These are phyloP conservation scores for Remersonia thermophila DNA, from an alignment of 2,329 filamentous ascomycete genomes.

Conservation along the genomic window DNA sequence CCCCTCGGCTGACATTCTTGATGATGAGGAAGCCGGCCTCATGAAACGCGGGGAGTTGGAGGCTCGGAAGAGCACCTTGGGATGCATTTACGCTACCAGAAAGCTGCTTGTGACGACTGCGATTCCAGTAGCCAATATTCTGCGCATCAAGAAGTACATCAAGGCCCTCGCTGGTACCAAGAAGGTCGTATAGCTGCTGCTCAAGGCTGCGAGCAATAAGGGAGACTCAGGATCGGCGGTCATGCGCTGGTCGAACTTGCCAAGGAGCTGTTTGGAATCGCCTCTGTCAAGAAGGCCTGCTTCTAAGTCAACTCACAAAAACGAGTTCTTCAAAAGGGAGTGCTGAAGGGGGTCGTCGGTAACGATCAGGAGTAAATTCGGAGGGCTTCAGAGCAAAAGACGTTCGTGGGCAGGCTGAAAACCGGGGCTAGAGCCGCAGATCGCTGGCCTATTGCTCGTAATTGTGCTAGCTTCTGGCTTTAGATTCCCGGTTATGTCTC, in stretches of 20 bases:
- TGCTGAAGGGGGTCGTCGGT: too few relatives aligned
- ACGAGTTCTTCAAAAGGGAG: too few relatives aligned
- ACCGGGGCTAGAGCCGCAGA: too few relatives aligned
- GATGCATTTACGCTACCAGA: slow-evolving; percentile 15
- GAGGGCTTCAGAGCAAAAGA: too few relatives aligned
- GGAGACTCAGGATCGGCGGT: slow-evolving; percentile 16
- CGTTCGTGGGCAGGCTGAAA: too few relatives aligned
- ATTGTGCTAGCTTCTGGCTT: too few relatives aligned
- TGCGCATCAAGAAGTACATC: slow-evolving; percentile 19
- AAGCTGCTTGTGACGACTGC: slow-evolving; percentile 14
- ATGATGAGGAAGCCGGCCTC: neutral
- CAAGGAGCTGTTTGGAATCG: slow-evolving; percentile 15
- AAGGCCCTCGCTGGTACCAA: slow-evolving; percentile 16
- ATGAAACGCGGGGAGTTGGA: too few relatives aligned
- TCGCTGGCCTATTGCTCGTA: too few relatives aligned
- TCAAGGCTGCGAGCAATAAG: slow-evolving; percentile 15
- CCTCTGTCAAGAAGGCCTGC: slow-evolving; percentile 14
- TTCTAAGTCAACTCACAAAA: slow-evolving; percentile 11
- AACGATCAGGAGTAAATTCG: too few relatives aligned
- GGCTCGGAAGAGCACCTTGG: slow-evolving; percentile 2
- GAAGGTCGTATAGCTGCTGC: slow-evolving; percentile 16
- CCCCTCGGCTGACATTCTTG: slow-evolving; percentile 1
- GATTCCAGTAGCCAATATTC: slow-evolving; percentile 16
- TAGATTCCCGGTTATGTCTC: too few relatives aligned
- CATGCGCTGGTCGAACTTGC: slow-evolving; percentile 12